A percentile compares a stretch with the other conserved stretches of the same genome.
Evolutionary conservation across 2,329 filamentous ascomycete genomes (phyloP).

Genomic region (Cyphellophora europaea): DNA sequence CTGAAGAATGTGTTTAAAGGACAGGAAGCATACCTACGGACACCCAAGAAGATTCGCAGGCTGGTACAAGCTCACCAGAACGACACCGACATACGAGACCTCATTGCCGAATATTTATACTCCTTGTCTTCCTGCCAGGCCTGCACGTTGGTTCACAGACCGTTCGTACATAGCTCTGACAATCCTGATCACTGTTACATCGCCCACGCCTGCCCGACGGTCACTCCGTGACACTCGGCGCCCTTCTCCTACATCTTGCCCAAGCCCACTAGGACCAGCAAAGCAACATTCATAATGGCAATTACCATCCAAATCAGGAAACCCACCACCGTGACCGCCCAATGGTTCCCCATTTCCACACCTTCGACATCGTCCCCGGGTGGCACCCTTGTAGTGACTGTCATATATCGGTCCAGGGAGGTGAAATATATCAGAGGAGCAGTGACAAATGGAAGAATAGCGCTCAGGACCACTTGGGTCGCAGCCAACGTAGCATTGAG

Average conservation of each 20-base stretch:
- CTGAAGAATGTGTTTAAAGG: slow-evolving; percentile 2
- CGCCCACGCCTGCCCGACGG: too few species aligned
- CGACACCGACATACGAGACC: slow-evolving; percentile 1
- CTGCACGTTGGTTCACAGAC: too few species aligned
- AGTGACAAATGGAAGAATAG: slow-evolving; percentile 73
- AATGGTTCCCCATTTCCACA: slow-evolving; percentile 63
- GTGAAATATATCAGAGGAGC: slow-evolving; percentile 82
- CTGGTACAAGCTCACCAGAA: neutral
- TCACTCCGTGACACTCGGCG: too few species aligned
- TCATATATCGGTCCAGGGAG: slow-evolving; percentile 71
- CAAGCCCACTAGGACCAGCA: slow-evolving; percentile 56
- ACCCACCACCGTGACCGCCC: slow-evolving; percentile 51
- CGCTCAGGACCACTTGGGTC: slow-evolving; percentile 67
- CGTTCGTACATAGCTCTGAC: too few species aligned
- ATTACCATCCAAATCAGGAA: slow-evolving; percentile 64
- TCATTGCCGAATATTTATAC: too few species aligned
- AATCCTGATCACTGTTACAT: too few species aligned
- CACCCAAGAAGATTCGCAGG: slow-evolving; percentile 1
- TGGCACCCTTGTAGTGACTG: slow-evolving; percentile 33
- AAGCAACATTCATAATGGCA: slow-evolving; percentile 66
- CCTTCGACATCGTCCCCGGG: too few species aligned
- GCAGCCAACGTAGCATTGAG: slow-evolving; percentile 64
- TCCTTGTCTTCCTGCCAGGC: too few species aligned
- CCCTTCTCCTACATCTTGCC: slow-evolving; percentile 40
- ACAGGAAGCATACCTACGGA: slow-evolving; percentile 1